phyloP scores from a whole-genome alignment of 2,329 filamentous ascomycete species.

The Pseudopyricularia cyperi region DNA sequence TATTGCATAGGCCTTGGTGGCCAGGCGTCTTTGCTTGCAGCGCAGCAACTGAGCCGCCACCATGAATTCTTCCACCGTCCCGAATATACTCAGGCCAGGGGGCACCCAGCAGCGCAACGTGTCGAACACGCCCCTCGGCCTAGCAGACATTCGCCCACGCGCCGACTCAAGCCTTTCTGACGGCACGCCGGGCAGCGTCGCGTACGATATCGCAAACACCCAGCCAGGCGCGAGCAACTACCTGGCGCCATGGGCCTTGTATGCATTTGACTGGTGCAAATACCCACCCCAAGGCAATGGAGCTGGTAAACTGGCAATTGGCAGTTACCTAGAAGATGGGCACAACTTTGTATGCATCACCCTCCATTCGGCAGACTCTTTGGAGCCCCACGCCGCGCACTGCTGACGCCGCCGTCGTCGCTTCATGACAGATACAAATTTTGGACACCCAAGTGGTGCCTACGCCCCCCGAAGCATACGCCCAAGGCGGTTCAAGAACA shows the following conservation, averaged over 20 bases:
- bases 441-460: constrained; percentile 71
- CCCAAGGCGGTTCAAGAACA: constrained; percentile 57
- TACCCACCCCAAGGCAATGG: constrained; percentile 73
- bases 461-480: constrained; percentile 55
- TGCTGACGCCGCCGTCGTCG: not conserved
- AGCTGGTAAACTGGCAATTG: constrained; percentile 85
- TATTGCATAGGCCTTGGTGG: not conserved
- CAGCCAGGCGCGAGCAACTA: constrained; percentile 77
- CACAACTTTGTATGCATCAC: constrained; percentile 73
- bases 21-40: not conserved
- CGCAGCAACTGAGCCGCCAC: not conserved
- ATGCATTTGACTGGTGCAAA: constrained; percentile 98
- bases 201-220: constrained; percentile 53
- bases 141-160: constrained; percentile 82
- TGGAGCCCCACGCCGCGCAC: not conserved
- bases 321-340: constrained; percentile 93
- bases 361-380: constrained; percentile 1
- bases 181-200: constrained; percentile 41
- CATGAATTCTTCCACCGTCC: constrained; percentile 27
- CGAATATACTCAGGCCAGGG: constrained; percentile 46
- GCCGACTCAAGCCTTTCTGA: constrained; percentile 73
- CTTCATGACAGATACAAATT: constrained; percentile 73
- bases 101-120: constrained; percentile 37
- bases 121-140: constrained; percentile 69
- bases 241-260: constrained; percentile 85